phyloP scores from a whole-genome alignment of 306 rosid species.

The Cucumis melo region DNA sequence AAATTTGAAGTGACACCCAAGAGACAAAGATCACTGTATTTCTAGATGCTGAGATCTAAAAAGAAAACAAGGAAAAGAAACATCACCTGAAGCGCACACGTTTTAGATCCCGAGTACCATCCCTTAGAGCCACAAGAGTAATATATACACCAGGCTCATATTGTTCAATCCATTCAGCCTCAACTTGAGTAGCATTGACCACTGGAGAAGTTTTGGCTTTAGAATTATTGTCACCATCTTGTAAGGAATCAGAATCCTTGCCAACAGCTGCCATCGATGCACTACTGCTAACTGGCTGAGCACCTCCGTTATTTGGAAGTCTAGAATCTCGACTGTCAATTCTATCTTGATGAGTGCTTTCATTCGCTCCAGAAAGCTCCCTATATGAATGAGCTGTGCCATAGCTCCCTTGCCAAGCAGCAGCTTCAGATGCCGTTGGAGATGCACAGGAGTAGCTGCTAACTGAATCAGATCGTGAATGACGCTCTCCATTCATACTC shows the following conservation, averaged over 20 bases:
- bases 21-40: constrained; percentile 4
- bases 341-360: constrained; percentile 25
- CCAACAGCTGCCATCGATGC: constrained; percentile 41
- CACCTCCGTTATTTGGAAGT: constrained; percentile 32
- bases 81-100: constrained; percentile 95
- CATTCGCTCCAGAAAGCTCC: constrained; percentile 33
- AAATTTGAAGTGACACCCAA: not conserved
- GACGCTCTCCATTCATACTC: constrained; percentile 34
- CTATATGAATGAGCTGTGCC: constrained; percentile 17
- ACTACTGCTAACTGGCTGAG: constrained; percentile 31
- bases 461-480: constrained; percentile 49
- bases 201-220: constrained; percentile 29
- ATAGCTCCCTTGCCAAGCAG: constrained; percentile 23
- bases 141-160: constrained; percentile 96
- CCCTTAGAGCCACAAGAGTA: constrained; percentile 77
- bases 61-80: not conserved
- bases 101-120: constrained; percentile 84
- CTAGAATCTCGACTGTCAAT: constrained; percentile 32
- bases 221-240: constrained; percentile 36
- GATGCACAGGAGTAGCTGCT: constrained; percentile 52
- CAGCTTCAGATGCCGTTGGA: constrained; percentile 38
- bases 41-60: not conserved
- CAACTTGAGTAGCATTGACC: constrained; percentile 41
- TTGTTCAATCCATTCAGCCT: constrained; percentile 96
- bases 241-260: constrained; percentile 47